A percentile compares a stretch with the other conserved stretches of the same genome.
phyloP scores from a whole-genome alignment of 306 rosid species.

The Pyrus bretschneideri region DNA sequence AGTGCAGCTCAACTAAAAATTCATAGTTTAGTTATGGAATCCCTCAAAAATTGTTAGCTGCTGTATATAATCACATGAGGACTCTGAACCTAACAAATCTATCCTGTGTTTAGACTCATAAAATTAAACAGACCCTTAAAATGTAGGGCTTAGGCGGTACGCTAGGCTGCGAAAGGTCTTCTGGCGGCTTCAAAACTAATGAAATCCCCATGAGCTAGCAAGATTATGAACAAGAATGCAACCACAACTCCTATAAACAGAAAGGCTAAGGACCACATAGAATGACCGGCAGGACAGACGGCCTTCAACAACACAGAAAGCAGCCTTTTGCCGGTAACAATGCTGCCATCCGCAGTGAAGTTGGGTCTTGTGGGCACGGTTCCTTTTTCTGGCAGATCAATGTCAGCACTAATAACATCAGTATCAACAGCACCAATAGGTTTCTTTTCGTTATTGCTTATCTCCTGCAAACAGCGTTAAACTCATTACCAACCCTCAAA shows the following conservation, averaged over 20 bases:
- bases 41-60: neutral
- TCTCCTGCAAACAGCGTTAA: constrained; percentile 42
- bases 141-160: constrained; percentile 23
- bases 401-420: neutral
- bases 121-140: neutral
- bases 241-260: constrained; percentile 36
- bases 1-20: neutral
- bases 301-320: constrained; percentile 19
- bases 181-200: constrained; percentile 34
- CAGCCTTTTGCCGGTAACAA: constrained; percentile 23
- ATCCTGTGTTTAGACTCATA: constrained; percentile 22
- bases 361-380: constrained; percentile 2
- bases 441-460: constrained; percentile 25
- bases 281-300: constrained; percentile 12
- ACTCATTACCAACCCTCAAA: constrained; percentile 20
- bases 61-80: neutral
- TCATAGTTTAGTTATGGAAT: neutral
- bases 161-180: constrained; percentile 10
- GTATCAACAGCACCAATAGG: constrained; percentile 6
- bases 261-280: constrained; percentile 32
- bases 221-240: constrained; percentile 27
- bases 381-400: constrained; percentile 13
- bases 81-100: constrained; percentile 10
- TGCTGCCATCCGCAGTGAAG: constrained; percentile 10
- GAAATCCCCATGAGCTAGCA: constrained; percentile 46